Base-by-base conservation (phyloP, 192 early-diverging fungal genomes). In the Coemansia sp. region DNA sequence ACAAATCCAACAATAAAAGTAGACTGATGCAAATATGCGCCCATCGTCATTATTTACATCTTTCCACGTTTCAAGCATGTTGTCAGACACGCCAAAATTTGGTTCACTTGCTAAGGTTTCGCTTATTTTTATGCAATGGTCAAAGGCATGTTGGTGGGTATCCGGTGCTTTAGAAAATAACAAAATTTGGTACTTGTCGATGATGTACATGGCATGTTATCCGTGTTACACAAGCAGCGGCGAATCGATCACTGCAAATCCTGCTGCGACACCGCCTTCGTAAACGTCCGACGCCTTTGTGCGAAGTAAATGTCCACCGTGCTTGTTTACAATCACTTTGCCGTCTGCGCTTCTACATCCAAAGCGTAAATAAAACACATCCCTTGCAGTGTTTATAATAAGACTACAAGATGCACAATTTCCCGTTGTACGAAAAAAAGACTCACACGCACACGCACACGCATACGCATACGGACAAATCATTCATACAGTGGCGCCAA, bases 201-300 rank as follows among this genome's bases (percentile, higher is more conserved):
- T 30, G 30, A 30, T 3, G 30, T 30, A 30, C 30, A 30, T 30
- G 39, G 1, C 39, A 41, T 14, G 12, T 14, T 41, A 41, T 41
- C 39, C 10, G 11, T 36, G 11, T 36, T 86, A 89, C 8, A 92
- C 67, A 23, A 96, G 78, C 35, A 95, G 71, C 26, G 91, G 89
- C 61, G 90, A 92, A 71, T 96, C 94, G 73, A 98, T 89, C 14
- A 98, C 96, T 26, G 92, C 90, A 85, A 92, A 96, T 63, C 97
- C 97, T 38, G 94, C 93, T 0, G 95, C 95, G 5, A 99, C 96
- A 15, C 97, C 97, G 21, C 97, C 97, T 77, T 99, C 97, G 52
- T 93, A 89, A 4, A 90, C 89, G 52, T 89, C 88, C 14, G 86
- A 83, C 0, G 86, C 87, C 74, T 99, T 99, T 21, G 97, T 97